These are phyloP conservation scores for Vigna angularis DNA, from an alignment of 306 rosid genomes.

Conservation along the genomic window DNA sequence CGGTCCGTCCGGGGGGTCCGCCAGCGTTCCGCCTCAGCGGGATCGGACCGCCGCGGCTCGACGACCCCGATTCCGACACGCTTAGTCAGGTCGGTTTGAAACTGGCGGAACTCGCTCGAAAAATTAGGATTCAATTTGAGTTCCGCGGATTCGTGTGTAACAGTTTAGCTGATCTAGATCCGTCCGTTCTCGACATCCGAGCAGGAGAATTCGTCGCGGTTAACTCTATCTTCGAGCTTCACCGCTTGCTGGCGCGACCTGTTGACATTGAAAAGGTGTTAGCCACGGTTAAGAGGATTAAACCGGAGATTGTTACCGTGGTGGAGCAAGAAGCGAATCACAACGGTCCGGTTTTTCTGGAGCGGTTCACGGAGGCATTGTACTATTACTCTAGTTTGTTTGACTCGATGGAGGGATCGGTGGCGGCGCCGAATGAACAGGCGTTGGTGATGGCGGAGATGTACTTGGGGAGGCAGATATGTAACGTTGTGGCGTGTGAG, in stretches of 20 bases:
- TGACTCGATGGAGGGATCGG: neutral
- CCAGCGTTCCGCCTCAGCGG: neutral
- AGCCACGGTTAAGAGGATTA: neutral
- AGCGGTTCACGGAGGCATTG: neutral
- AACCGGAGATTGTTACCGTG: neutral
- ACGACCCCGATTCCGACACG: neutral
- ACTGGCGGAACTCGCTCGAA: constrained; percentile 4
- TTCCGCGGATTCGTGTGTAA: constrained; percentile 3
- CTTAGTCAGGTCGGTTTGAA: neutral
- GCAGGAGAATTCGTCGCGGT: neutral
- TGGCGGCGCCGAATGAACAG: neutral
- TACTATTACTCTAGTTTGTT: constrained; percentile 1
- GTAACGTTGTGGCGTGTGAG: neutral
- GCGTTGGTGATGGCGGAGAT: neutral
- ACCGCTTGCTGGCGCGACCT: neutral
- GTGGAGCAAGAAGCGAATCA: constrained; percentile 19
- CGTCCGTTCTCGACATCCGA: neutral
- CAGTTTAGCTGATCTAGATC: neutral
- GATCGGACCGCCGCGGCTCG: neutral
- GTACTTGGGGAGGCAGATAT: neutral
- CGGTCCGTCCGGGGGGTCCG: neutral
- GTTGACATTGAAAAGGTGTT: neutral
- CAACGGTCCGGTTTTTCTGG: neutral
- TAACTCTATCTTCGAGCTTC: neutral
- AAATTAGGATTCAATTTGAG: neutral